phyloP scores from a whole-genome alignment of 1,284 basidiomycete species.

The Puccinia polysora region DNA sequence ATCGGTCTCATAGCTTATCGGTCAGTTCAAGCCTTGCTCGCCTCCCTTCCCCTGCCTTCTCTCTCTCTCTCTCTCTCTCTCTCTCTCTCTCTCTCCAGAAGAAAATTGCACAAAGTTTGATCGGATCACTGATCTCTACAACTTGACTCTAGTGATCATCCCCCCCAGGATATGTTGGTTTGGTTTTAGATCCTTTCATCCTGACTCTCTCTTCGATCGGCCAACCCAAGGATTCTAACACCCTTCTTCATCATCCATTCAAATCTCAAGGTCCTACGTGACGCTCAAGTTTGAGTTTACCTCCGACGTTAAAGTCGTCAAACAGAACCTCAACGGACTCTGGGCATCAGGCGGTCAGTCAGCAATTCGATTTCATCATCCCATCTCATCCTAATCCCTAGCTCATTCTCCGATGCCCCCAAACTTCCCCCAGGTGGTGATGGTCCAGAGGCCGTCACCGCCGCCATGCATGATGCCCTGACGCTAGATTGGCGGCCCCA shows the following conservation, averaged over 20 bases:
- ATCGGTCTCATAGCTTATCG: conserved; percentile 64
- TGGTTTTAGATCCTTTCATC: not conserved
- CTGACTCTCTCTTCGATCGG: not conserved
- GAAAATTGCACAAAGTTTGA: not conserved
- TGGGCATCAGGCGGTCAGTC: conserved; percentile 36
- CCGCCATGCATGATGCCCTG: conserved; percentile 78
- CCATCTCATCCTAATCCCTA: not conserved
- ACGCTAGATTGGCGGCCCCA: conserved; percentile 80
- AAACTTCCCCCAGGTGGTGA: conserved; percentile 63
- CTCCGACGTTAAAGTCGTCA: conserved; percentile 21
- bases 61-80: not conserved
- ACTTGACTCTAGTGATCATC: conserved; percentile 65
- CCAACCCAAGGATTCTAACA: too few species aligned
- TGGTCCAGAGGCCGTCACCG: conserved; percentile 95
- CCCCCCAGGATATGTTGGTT: conserved; percentile 74
- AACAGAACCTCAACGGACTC: conserved; percentile 31
- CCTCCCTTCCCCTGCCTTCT: not conserved
- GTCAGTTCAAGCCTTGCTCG: conserved; percentile 53
- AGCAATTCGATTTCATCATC: not conserved
- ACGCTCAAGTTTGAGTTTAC: conserved; percentile 36
- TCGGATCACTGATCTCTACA: conserved; percentile 56
- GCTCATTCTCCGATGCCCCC: not conserved
- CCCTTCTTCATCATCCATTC: conserved; percentile 4
- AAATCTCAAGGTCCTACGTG: conserved; percentile 26
- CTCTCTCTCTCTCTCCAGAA: not conserved